These are phyloP conservation scores for Colletotrichum gigasporum DNA, from an alignment of 2,329 filamentous ascomycete species.

Conservation along the genomic window DNA sequence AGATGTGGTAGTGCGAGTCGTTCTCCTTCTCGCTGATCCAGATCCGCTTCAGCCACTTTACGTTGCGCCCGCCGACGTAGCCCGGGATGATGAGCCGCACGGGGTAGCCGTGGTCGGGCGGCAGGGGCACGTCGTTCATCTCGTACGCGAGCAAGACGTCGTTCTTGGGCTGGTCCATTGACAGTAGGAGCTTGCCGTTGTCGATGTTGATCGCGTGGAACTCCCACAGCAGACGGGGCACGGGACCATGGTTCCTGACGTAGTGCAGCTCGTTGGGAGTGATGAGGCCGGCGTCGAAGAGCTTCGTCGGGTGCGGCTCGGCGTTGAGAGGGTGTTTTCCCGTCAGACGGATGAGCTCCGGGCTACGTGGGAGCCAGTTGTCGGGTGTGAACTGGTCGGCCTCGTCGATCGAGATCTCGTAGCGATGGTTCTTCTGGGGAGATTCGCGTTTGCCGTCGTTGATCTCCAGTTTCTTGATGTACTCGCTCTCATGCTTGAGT, in stretches of 20 bases:
- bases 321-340: constrained; percentile 64
- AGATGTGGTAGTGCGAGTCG: constrained; percentile 57
- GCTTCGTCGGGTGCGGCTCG: constrained; percentile 51
- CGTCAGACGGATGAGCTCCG: constrained; percentile 57
- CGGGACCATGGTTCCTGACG: constrained; percentile 62
- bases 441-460: constrained; percentile 45
- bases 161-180: constrained; percentile 54
- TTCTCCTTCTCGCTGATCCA: constrained; percentile 53
- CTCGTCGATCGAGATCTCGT: constrained; percentile 42
- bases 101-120: constrained; percentile 56
- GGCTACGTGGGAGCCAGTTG: constrained; percentile 61
- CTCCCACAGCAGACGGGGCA: constrained; percentile 60
- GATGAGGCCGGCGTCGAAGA: constrained; percentile 57
- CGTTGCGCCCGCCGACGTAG: constrained; percentile 52
- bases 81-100: constrained; percentile 52
- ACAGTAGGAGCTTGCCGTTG: constrained; percentile 46
- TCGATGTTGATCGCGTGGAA: constrained; percentile 56
- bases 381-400: constrained; percentile 61
- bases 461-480: constrained; percentile 48
- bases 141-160: constrained; percentile 58
- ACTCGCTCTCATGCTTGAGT: constrained; percentile 54
- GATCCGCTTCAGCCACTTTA: constrained; percentile 57
- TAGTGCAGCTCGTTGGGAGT: constrained; percentile 62
- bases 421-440: constrained; percentile 33
- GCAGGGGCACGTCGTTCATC: constrained; percentile 55